A percentile compares a stretch with the other conserved stretches of the same genome.
Evolutionary conservation across 306 rosid genomes (phyloP).

Genomic region (Erythrophleum fordii): DNA sequence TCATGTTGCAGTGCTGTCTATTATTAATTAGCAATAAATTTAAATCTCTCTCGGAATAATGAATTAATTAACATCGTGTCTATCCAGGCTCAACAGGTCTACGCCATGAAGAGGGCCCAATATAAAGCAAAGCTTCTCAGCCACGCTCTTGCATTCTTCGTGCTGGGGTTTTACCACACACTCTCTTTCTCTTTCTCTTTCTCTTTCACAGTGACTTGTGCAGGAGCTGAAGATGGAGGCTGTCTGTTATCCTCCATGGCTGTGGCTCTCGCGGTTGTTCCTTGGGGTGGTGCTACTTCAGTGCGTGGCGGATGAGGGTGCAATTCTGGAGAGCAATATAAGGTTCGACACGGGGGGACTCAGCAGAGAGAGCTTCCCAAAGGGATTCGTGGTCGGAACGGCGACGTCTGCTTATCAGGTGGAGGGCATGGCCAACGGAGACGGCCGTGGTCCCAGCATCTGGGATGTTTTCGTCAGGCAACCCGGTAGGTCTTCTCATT

Average conservation of each 20-base stretch:
- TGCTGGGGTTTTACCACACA: neutral
- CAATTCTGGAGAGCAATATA: conserved; percentile 37
- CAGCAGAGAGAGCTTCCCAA: conserved; percentile 57
- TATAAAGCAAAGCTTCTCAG: neutral
- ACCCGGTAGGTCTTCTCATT: conserved; percentile 56
- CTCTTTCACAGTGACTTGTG: too few relatives aligned
- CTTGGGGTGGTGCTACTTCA: conserved; percentile 3
- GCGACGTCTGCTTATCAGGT: conserved; percentile 94
- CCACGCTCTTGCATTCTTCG: neutral
- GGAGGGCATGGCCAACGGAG: conserved; percentile 83
- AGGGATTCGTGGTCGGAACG: conserved; percentile 80
- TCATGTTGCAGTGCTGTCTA: too few relatives aligned
- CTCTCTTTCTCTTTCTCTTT: too few relatives aligned
- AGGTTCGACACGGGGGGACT: conserved; percentile 61
- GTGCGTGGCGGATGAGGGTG: conserved; percentile 36
- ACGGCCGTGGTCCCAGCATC: conserved; percentile 97
- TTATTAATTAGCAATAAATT: neutral
- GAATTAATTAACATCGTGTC: too few relatives aligned
- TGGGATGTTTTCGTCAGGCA: conserved; percentile 74
- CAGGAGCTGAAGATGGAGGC: neutral
- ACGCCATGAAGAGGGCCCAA: neutral
- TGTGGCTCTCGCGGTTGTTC: neutral
- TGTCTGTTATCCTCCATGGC: neutral
- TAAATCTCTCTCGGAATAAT: too few relatives aligned
- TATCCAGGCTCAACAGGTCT: neutral